Evolutionary conservation across 2,329 filamentous ascomycete species (phyloP), one percentile per base, ranked within the genome.

Genomic region (Thelonectria rubi): DNA sequence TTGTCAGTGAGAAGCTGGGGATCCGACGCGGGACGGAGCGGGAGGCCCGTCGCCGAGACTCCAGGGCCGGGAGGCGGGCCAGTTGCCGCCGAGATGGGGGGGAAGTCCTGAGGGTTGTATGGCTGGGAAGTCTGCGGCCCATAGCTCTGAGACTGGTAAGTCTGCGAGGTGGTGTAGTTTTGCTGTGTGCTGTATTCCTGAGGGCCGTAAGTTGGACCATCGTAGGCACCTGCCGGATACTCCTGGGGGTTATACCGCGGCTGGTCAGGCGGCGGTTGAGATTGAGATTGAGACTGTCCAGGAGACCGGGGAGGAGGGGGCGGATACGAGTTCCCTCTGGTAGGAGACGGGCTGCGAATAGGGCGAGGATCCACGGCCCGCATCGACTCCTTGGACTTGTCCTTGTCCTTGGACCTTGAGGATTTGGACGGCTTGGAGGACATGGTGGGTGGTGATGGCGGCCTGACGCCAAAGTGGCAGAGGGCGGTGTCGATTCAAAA

Each of bases 281-380:
- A 51, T 39, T 37, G 39, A 32, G 42, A 30, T 30, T 26, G 21
- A 34, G 47, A 32, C 9, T 62, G 58, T 26, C 45, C 14, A 17
- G 45, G 45, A 15, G 45, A 47, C 9, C 21, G 26, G 21, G 20
- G 21, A 7, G 30, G 21, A 30, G 65, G 60, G n/a, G 69, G 63
- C 7, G 64, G 60, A 47, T 62, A 55, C 24, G 58, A 55, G 32
- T 62, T 60, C 15, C 18, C 55, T 47, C 43, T 58, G 65, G 62
- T 18, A 18, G 73, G 70, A 26, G 71, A 72, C 5, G 65, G 69
- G 48, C 60, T 71, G 15, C 67, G 68, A 8, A 72, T 59, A 8
- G 72, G 72, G 43, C 66, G 72, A 62, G 72, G 72, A 59, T 73
- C 70, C 42, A 74, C 46, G 50, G 69, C 58, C 46, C 65, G 55